Evolutionary conservation across 179 eudicot species (phyloP).

Genomic region (Nepenthes alata): DNA sequence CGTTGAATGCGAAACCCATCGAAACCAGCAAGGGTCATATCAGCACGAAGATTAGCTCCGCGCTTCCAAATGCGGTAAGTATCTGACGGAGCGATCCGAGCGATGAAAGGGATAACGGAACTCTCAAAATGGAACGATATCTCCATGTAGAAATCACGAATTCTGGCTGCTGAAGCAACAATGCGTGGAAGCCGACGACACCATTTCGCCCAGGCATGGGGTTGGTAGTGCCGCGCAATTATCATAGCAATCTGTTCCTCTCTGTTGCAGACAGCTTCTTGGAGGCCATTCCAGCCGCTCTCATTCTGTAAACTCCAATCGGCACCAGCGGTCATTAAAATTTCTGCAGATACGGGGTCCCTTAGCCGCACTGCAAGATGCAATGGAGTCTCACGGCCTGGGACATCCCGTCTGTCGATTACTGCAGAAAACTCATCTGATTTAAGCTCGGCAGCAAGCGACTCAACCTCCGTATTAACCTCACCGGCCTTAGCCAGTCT

Average conservation of each 20-base stretch:
- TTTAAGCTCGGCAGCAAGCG: slow-evolving; percentile 62
- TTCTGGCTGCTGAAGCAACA: slow-evolving; percentile 59
- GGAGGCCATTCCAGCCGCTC: slow-evolving; percentile 90
- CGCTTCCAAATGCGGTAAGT: slow-evolving; percentile 91
- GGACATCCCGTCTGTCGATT: slow-evolving; percentile 73
- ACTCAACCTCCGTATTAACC: slow-evolving; percentile 51
- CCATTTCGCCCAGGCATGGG: slow-evolving; percentile 98
- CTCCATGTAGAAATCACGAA: slow-evolving; percentile 96
- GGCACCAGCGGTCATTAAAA: slow-evolving; percentile 80
- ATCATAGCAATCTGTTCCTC: slow-evolving; percentile 66
- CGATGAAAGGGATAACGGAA: slow-evolving; percentile 83
- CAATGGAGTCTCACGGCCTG: slow-evolving; percentile 81
- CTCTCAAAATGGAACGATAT: slow-evolving; percentile 91
- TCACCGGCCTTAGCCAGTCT: slow-evolving; percentile 55
- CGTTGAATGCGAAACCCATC: slow-evolving; percentile 88
- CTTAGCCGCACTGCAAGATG: slow-evolving; percentile 79
- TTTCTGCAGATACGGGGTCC: slow-evolving; percentile 61
- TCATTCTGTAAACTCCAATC: slow-evolving; percentile 97
- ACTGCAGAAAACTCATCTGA: slow-evolving; percentile 73
- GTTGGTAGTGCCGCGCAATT: slow-evolving; percentile 76
- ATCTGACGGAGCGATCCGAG: slow-evolving; percentile 85
- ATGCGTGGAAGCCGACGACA: slow-evolving; percentile 88
- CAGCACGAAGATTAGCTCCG: slow-evolving; percentile 90
- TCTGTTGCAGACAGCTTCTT: slow-evolving; percentile 78
- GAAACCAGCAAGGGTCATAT: slow-evolving; percentile 94